These are phyloP conservation scores for Clonostachys rosea DNA, from an alignment of 2,329 filamentous ascomycete species.

Conservation along the genomic window DNA sequence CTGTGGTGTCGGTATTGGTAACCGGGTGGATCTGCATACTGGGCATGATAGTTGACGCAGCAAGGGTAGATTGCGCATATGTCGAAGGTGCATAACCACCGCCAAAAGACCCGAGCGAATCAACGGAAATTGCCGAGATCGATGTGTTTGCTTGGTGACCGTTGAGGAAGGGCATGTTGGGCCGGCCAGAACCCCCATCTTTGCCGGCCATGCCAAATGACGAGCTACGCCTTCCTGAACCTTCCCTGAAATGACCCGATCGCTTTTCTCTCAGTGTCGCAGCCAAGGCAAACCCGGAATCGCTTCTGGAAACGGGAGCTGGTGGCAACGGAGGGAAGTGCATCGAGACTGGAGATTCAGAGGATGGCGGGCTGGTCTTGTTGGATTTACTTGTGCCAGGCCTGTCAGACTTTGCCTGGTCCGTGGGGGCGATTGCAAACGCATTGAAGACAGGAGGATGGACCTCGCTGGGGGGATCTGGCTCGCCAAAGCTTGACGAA, in stretches of 20 bases:
- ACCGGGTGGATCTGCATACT: conserved; percentile 78
- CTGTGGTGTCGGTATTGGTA: conserved; percentile 70
- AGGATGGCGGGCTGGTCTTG: conserved; percentile 57
- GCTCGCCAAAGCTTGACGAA: conserved; percentile 79
- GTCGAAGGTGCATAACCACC: conserved; percentile 74
- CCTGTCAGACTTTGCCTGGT: conserved; percentile 63
- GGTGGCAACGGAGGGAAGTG: conserved; percentile 72
- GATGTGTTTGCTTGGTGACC: conserved; percentile 56
- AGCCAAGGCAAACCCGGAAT: conserved; percentile 85
- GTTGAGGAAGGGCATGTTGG: conserved; percentile 70
- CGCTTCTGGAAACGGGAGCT: conserved; percentile 80
- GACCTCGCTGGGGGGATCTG: conserved; percentile 42
- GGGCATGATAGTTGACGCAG: conserved; percentile 83
- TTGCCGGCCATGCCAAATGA: conserved; percentile 79
- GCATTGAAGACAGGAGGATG: conserved; percentile 82
- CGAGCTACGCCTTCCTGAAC: conserved; percentile 80
- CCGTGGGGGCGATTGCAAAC: conserved; percentile 72
- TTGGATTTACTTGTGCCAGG: conserved; percentile 70
- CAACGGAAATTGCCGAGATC: conserved; percentile 54
- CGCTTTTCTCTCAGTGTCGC: conserved; percentile 88
- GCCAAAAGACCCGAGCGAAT: conserved; percentile 61
- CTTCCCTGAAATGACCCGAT: conserved; percentile 83
- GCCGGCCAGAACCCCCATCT: conserved; percentile 44
- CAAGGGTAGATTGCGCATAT: conserved; percentile 81
- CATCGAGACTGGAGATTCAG: conserved; percentile 71